Conservation (phyloP, 2,329 filamentous ascomycete species). For the Cladosporium sp. region DNA sequence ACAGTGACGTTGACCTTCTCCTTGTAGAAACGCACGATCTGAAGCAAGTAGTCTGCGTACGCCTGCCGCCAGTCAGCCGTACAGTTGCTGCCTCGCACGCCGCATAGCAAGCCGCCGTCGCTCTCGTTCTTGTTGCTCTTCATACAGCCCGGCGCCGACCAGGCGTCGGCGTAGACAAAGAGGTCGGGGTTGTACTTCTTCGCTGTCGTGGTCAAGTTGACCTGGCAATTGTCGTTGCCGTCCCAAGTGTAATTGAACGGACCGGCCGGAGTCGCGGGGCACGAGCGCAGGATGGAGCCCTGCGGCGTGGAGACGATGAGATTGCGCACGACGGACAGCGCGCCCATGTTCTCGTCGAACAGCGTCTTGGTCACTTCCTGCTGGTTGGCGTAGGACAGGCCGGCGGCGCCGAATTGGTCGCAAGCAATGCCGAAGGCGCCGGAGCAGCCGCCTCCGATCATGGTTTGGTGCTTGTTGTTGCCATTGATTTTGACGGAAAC, state of each 20-base stretch:
- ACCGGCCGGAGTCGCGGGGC: slow-evolving; percentile 16
- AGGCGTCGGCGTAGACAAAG: slow-evolving; percentile 42
- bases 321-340: slow-evolving; percentile 20
- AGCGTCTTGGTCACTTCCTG: slow-evolving; percentile 15
- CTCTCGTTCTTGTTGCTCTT: slow-evolving; percentile 37
- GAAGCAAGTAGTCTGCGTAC: slow-evolving; percentile 43
- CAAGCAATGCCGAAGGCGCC: slow-evolving; percentile 21
- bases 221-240: slow-evolving; percentile 42
- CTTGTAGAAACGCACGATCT: slow-evolving; percentile 44
- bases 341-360: slow-evolving; percentile 20
- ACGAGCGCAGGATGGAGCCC: slow-evolving; percentile 15
- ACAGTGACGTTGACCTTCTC: slow-evolving; percentile 36
- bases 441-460: slow-evolving; percentile 21
- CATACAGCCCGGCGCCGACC: slow-evolving; percentile 46
- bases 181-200: slow-evolving; percentile 37
- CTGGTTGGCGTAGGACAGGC: slow-evolving; percentile 16
- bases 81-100: slow-evolving; percentile 32
- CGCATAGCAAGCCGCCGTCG: slow-evolving; percentile 41
- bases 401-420: background rate
- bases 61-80: slow-evolving; percentile 41
- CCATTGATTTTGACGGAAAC: slow-evolving; percentile 16
- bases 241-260: slow-evolving; percentile 40
- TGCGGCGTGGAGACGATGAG: slow-evolving; percentile 17
- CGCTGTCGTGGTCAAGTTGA: slow-evolving; percentile 47
- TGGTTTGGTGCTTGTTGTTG: slow-evolving; percentile 16